Conservation (phyloP, 306 rosid species). For the Quercus dentata region DNA sequence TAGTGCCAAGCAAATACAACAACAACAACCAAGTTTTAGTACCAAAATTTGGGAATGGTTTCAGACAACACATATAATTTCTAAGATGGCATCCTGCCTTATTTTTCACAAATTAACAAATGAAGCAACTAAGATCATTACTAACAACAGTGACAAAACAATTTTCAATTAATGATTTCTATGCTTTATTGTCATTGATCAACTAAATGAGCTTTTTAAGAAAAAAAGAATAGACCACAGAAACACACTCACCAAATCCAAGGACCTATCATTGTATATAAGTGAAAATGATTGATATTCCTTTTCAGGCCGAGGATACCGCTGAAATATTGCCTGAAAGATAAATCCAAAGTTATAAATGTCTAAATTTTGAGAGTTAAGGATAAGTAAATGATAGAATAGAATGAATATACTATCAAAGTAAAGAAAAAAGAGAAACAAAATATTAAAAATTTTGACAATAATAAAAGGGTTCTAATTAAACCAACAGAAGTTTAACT, state of each 20-base stretch:
- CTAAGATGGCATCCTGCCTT: not conserved
- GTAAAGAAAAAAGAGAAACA: not conserved
- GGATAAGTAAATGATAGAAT: slow-evolving; percentile 10
- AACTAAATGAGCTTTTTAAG: not conserved
- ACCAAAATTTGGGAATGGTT: too few relatives aligned
- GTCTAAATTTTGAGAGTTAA: slow-evolving; percentile 21
- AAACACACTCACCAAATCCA: slow-evolving; percentile 80
- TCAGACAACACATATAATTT: slow-evolving; percentile 3
- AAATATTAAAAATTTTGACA: slow-evolving; percentile 5
- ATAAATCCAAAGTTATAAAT: slow-evolving; percentile 22
- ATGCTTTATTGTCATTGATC: slow-evolving; percentile 1
- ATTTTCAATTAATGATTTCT: slow-evolving; percentile 15
- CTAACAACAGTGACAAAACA: slow-evolving; percentile 5
- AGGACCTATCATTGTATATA: slow-evolving; percentile 70
- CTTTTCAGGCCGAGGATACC: slow-evolving; percentile 95
- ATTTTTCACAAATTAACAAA: slow-evolving; percentile 12
- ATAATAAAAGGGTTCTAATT: slow-evolving; percentile 1
- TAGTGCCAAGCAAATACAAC: slow-evolving; percentile 18
- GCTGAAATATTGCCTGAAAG: slow-evolving; percentile 88
- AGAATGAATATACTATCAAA: not conserved
- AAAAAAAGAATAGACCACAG: slow-evolving; percentile 7
- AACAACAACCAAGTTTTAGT: too few relatives aligned
- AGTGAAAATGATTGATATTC: slow-evolving; percentile 99
- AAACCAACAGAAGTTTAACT: not conserved
- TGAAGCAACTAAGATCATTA: slow-evolving; percentile 7